These are phyloP conservation scores for Boletus rufocinnamomeus DNA, from an alignment of 768 basidiomycete genomes.

Conservation along the genomic window DNA sequence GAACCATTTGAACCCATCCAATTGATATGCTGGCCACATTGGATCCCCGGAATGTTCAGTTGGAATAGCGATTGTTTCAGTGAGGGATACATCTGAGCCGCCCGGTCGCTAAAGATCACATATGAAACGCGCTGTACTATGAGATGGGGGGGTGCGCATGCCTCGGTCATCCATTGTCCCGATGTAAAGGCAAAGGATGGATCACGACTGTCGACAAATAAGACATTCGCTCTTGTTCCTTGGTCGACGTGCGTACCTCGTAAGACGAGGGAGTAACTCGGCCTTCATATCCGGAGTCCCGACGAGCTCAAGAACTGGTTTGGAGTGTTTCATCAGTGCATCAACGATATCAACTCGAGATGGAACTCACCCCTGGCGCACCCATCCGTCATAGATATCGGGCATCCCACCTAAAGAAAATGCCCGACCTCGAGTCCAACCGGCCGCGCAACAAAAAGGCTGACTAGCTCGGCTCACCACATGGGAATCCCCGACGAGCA, in stretches of 20 bases:
- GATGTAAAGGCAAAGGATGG: slow-evolving; percentile 63
- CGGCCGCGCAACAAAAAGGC: background rate
- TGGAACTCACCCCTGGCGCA: slow-evolving; percentile 52
- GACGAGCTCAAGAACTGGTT: slow-evolving; percentile 59
- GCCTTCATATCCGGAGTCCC: slow-evolving; percentile 62
- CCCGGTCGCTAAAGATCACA: slow-evolving; percentile 53
- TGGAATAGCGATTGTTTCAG: slow-evolving; percentile 61
- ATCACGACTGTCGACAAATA: slow-evolving; percentile 50
- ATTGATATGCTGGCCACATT: slow-evolving; percentile 53
- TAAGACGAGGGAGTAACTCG: slow-evolving; percentile 58
- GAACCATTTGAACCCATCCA: slow-evolving; percentile 83
- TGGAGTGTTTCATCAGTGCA: background rate
- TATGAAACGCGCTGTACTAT: background rate
- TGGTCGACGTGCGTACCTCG: slow-evolving; percentile 45
- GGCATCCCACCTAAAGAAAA: slow-evolving; percentile 60
- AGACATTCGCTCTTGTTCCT: background rate
- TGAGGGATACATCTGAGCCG: slow-evolving; percentile 74
- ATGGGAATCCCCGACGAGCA: slow-evolving; percentile 66
- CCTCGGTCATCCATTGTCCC: slow-evolving; percentile 88
- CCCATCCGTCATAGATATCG: slow-evolving; percentile 80
- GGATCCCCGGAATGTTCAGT: slow-evolving; percentile 33
- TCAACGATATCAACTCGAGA: background rate
- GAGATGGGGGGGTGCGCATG: slow-evolving; percentile 16
- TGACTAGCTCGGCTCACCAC: slow-evolving; percentile 43
- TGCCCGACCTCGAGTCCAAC: background rate